Conservation (phyloP, 805 yeast genomes). For the Metschnikowia kunwiensis region DNA sequence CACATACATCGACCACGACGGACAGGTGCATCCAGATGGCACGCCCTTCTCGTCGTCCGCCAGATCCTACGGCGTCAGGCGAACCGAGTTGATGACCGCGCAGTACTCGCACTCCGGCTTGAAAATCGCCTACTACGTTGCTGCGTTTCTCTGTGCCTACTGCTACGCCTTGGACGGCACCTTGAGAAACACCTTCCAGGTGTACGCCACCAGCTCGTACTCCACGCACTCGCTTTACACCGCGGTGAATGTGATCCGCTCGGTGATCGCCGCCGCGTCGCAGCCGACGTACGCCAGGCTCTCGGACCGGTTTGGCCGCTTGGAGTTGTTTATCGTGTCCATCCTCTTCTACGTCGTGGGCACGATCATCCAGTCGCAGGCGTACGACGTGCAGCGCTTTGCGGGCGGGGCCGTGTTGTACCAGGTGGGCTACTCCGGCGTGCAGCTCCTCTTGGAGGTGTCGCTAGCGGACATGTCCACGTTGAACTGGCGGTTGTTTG, state of each 20-base stretch:
- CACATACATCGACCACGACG: slow-evolving; percentile 1
- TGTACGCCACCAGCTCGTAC: slow-evolving; percentile 56
- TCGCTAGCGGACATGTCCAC: slow-evolving; percentile 65
- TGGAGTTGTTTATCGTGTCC: slow-evolving; percentile 47
- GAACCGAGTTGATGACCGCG: slow-evolving; percentile 51
- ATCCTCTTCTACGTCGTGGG: slow-evolving; percentile 59
- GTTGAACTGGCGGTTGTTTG: slow-evolving; percentile 67
- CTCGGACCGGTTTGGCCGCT: slow-evolving; percentile 65
- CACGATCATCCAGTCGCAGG: slow-evolving; percentile 60
- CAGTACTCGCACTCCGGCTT: slow-evolving; percentile 31
- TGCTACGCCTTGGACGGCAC: slow-evolving; percentile 58
- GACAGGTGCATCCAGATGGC: slow-evolving; percentile 2
- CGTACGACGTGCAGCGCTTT: slow-evolving; percentile 52
- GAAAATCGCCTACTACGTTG: slow-evolving; percentile 43
- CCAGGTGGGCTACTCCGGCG: slow-evolving; percentile 58
- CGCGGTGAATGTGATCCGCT: slow-evolving; percentile 55
- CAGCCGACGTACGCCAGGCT: slow-evolving; percentile 63
- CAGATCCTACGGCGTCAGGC: slow-evolving; percentile 51
- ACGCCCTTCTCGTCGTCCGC: slow-evolving; percentile 12
- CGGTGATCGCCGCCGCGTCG: slow-evolving; percentile 64
- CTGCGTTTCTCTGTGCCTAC: slow-evolving; percentile 54
- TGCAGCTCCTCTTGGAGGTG: slow-evolving; percentile 52
- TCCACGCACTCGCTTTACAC: slow-evolving; percentile 52
- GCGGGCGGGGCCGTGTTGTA: slow-evolving; percentile 60
- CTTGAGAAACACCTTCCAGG: slow-evolving; percentile 46